Base-by-base conservation (phyloP, 371 early-diverging fungal genomes). In the Mortierella sp. region DNA sequence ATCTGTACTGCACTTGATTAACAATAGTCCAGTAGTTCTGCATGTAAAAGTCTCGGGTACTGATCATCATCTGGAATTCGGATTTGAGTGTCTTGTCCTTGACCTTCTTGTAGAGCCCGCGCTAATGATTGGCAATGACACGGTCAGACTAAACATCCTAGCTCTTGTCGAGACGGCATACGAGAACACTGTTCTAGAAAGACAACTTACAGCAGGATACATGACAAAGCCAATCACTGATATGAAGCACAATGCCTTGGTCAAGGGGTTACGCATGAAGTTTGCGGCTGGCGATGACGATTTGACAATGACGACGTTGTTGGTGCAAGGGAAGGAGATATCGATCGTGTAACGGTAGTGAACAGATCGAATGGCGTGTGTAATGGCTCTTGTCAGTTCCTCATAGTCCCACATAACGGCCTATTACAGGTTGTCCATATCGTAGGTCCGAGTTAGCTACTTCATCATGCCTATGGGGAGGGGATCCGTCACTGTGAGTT, bases 11-110 rank as follows among this genome's bases (percentile, higher is more conserved):
- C 14, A 67, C 67, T 45, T 66, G 62, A 16, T 72, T 61, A 1
- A 72, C 73, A 25, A 72, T 72, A n/a, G 27, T 55, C 67, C 73
- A 66, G 27, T 67, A 72, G 43, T 67, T 48, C 8, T 48, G 39
- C 13, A 31, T 61, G 46, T 67, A 72, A 54, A 72, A 72, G 22
- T 72, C 66, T 25, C 73, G 62, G 14, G 73, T 60, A 21, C 50
- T 62, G 3, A 72, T 52, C 5, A 43, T 58, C 67, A 72, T 62
- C 44, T 62, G 49, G 50, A 67, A 72, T 37, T 45, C 54, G 19
- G 66, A 66, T 31, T 62, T 61, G 21, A 71, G 47, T 2, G 57
- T 57, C 45, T 66, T 61, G 49, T 66, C 61, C 25, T 55, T 59
- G 16, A 71, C 66, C 24, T 57, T 57, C 28, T 54, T 71, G 46